Percentiles rank a stretch among this genome's conserved stretches.
These are phyloP conservation scores for Maudiozyma pseudohumilis DNA, from an alignment of 805 yeast species.

Conservation along the genomic window DNA sequence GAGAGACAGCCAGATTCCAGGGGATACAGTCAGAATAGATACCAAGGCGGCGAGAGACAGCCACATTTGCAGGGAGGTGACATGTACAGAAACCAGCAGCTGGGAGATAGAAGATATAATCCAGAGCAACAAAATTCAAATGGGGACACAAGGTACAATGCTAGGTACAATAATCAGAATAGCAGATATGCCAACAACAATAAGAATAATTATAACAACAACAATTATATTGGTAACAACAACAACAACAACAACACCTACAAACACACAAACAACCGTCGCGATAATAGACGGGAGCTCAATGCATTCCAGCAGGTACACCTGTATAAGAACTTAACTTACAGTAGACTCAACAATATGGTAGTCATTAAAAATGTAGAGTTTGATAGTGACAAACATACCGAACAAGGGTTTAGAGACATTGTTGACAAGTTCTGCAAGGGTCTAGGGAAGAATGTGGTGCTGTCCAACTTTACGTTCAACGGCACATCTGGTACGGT, in stretches of 20 bases:
- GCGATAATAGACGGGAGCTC: not conserved
- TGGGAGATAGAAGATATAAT: not conserved
- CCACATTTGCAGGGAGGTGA: no score
- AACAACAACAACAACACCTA: constrained; percentile 1
- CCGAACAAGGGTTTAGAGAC: constrained; percentile 4
- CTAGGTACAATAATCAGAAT: not conserved
- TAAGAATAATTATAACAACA: not conserved
- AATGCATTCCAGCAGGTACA: constrained; percentile 5
- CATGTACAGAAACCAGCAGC: no score
- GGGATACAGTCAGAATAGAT: not conserved
- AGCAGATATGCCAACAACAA: not conserved
- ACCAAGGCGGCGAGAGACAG: constrained; percentile 1
- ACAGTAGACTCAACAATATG: constrained; percentile 6
- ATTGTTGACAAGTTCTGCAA: constrained; percentile 5
- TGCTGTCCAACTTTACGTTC: not conserved
- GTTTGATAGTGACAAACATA: not conserved
- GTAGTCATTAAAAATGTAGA: constrained; percentile 2
- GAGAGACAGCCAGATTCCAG: no score
- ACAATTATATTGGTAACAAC: not conserved
- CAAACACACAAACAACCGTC: not conserved
- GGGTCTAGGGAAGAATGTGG: not conserved
- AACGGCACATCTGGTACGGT: not conserved
- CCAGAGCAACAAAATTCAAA: not conserved
- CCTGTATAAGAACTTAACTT: constrained; percentile 8
- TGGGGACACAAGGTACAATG: not conserved